phyloP scores from a whole-genome alignment of 2,329 filamentous ascomycete genomes.

The Massarina eburnea region DNA sequence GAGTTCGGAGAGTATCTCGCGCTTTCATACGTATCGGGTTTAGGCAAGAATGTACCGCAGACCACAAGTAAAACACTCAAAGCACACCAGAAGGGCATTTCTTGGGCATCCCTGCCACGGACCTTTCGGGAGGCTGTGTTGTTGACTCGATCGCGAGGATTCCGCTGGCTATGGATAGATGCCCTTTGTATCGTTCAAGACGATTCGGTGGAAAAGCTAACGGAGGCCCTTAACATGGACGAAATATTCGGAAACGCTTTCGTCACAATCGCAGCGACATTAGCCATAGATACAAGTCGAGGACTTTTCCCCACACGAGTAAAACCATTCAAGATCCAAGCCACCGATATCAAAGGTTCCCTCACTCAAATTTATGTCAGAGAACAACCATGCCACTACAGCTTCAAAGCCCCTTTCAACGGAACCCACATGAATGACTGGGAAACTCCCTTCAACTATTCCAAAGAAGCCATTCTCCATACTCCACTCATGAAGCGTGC shows the following conservation, averaged over 20 bases:
- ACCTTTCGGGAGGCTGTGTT: conserved; percentile 40
- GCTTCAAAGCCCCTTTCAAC: conserved; percentile 39
- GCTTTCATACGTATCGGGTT: conserved; percentile 38
- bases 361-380: conserved; percentile 34
- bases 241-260: conserved; percentile 36
- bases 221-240: conserved; percentile 31
- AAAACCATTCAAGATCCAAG: conserved; percentile 36
- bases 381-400: conserved; percentile 40
- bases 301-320: conserved; percentile 28
- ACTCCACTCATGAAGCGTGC: conserved; percentile 37
- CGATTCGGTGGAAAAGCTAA: conserved; percentile 27
- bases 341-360: conserved; percentile 35
- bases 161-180: conserved; percentile 43
- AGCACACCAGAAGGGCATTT: conserved; percentile 29
- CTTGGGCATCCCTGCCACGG: conserved; percentile 31
- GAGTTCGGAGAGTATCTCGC: conserved; percentile 38
- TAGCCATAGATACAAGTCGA: conserved; percentile 29
- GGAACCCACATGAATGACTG: conserved; percentile 40
- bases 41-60: conserved; percentile 27
- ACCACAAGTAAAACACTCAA: conserved; percentile 31
- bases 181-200: conserved; percentile 37
- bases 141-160: conserved; percentile 37
- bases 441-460: conserved; percentile 36
- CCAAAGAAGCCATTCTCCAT: conserved; percentile 29
- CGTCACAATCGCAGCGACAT: conserved; percentile 38